phyloP scores from a whole-genome alignment of 345 rosid genomes.

The Sonneratia caseolaris region DNA sequence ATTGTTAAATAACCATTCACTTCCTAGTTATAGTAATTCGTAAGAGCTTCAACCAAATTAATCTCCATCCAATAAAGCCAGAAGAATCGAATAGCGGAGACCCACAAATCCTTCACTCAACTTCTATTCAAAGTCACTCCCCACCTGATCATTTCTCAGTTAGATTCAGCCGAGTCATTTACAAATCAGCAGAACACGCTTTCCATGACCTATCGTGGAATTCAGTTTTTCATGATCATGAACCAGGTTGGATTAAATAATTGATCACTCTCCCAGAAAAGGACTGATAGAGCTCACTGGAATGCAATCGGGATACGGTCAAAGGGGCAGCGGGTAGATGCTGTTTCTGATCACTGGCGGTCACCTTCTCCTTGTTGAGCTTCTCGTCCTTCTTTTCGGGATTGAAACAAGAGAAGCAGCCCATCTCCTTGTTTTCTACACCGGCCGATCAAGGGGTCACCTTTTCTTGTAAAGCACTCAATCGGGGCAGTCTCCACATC shows the following conservation, averaged over 20 bases:
- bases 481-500: background rate
- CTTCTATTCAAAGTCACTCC: background rate
- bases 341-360: constrained; percentile 33
- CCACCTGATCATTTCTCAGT: background rate
- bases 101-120: background rate
- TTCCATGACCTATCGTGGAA: background rate
- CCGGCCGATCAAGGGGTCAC: background rate
- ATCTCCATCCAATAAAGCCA: background rate
- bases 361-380: constrained; percentile 39
- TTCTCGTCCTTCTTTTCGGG: constrained; percentile 60
- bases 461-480: background rate
- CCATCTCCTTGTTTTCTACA: constrained; percentile 34
- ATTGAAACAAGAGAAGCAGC: constrained; percentile 86
- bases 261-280: background rate
- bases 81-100: background rate
- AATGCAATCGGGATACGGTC: constrained; percentile 53
- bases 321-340: constrained; percentile 37
- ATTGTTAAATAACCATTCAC: background rate
- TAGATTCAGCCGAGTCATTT: background rate
- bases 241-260: constrained; percentile 28
- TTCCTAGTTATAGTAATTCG: too few species aligned
- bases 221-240: background rate
- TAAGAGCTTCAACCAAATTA: background rate
- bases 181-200: background rate
- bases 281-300: constrained; percentile 36